Evolutionary conservation across 352 stramenopile genomes (phyloP).

Genomic region (Phytophthora aleatoria): DNA sequence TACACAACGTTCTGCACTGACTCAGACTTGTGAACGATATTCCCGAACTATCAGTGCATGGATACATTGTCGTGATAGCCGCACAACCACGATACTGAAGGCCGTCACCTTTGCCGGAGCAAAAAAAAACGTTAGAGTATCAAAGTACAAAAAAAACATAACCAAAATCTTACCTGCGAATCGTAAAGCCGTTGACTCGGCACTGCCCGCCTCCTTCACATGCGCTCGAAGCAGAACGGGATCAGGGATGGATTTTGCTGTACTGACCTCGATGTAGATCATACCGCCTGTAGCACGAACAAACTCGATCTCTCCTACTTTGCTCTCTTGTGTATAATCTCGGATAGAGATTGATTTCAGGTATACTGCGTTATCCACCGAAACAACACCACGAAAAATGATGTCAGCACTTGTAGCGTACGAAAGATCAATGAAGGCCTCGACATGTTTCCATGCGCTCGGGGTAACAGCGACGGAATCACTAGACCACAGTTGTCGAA

Average conservation of each 20-base stretch:
- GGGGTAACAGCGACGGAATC: constrained; percentile 4
- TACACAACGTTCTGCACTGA: constrained; percentile 37
- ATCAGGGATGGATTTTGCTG: constrained; percentile 1
- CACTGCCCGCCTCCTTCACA: constrained; percentile 16
- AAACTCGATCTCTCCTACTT: constrained; percentile 29
- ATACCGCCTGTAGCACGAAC: constrained; percentile 49
- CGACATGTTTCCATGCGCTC: constrained; percentile 39
- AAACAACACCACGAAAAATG: constrained; percentile 37
- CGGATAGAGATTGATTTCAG: constrained; percentile 42
- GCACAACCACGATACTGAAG: constrained; percentile 44
- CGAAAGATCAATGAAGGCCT: constrained; percentile 20
- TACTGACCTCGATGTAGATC: constrained; percentile 33
- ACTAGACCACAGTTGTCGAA: constrained; percentile 44
- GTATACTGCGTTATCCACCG: constrained; percentile 37
- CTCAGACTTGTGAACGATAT: constrained; percentile 12
- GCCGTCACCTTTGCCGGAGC: constrained; percentile 29
- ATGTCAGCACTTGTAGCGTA: constrained; percentile 34
- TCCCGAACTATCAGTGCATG: constrained; percentile 10
- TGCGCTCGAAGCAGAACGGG: constrained; percentile 44
- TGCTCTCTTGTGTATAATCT: constrained; percentile 12
- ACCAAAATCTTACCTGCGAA: constrained; percentile 42
- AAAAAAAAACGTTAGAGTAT: constrained; percentile 4
- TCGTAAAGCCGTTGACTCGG: constrained; percentile 6
- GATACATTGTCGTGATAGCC: constrained; percentile 32
- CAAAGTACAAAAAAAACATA: not conserved